A percentile compares a stretch with the other conserved stretches of the same genome.
Evolutionary conservation across 805 yeast species (phyloP).

Genomic region (Grigorovia transvaalensis): DNA sequence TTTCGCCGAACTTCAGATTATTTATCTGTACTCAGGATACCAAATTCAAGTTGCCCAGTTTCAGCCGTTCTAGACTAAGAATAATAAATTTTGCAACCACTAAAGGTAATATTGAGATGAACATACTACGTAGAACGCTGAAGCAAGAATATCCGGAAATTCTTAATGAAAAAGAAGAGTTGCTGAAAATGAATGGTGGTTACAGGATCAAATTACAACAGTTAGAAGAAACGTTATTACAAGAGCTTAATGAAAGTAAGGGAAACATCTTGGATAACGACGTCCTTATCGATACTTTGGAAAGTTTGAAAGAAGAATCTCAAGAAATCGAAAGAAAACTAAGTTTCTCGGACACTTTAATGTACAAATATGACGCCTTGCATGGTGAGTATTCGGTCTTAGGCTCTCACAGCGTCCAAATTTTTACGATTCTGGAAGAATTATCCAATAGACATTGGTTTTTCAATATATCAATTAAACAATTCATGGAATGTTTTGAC

Average conservation of each 20-base stretch:
- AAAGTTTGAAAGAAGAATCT: slow-evolving; percentile 55
- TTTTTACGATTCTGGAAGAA: slow-evolving; percentile 39
- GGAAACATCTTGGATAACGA: slow-evolving; percentile 64
- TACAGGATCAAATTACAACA: slow-evolving; percentile 42
- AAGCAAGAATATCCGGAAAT: slow-evolving; percentile 53
- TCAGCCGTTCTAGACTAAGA: slow-evolving; percentile 51
- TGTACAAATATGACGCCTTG: slow-evolving; percentile 42
- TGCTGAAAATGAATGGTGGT: slow-evolving; percentile 47
- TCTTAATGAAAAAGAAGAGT: slow-evolving; percentile 43
- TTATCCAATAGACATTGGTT: slow-evolving; percentile 36
- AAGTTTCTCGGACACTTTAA: slow-evolving; percentile 42
- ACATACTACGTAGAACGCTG: slow-evolving; percentile 49
- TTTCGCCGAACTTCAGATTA: slow-evolving; percentile 52
- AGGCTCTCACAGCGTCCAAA: slow-evolving; percentile 42
- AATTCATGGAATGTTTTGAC: slow-evolving; percentile 30
- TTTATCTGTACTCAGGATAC: slow-evolving; percentile 54
- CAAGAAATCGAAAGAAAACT: slow-evolving; percentile 42
- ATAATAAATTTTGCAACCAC: slow-evolving; percentile 68
- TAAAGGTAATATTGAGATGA: slow-evolving; percentile 50
- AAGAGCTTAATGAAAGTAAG: slow-evolving; percentile 43
- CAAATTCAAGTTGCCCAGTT: slow-evolving; percentile 36
- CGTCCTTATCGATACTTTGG: slow-evolving; percentile 47
- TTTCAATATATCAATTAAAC: slow-evolving; percentile 49
- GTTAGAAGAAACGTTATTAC: slow-evolving; percentile 51
- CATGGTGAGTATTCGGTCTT: slow-evolving; percentile 41